Evolutionary conservation across 106 monocot species (phyloP), one percentile per base, ranked within the genome.

Genomic region (Vanilla planifolia): DNA sequence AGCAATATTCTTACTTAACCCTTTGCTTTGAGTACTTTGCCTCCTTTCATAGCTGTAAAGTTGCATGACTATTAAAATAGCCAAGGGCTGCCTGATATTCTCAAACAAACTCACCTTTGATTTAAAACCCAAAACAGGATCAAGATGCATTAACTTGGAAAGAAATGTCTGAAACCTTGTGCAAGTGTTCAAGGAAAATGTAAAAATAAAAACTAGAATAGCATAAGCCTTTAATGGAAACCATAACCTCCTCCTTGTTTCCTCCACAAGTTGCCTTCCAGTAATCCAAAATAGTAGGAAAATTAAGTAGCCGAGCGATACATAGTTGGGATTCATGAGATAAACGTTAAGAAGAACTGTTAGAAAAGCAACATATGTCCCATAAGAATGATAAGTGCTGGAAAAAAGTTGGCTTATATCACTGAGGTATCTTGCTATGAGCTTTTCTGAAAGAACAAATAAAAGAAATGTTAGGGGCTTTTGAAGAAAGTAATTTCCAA

Each of bases 271-370:
- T 33, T 96, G 95, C 57, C 95, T 80, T 71, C 95, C 95, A 59
- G 84, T 83, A 59, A 96, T 96, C 95, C 95, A 96, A 62, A 84
- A 77, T 43, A 90, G 62, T 48, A 96, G 90, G 78, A 90, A 90
- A 61, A 96, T 81, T 25, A 96, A 78, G 59, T 83, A 96, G 8
- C 95, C 95, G 72, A 96, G 90, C n/a, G 90, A 96, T 56, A 86
- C 70, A 64, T 96, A 96, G 73, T 96, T 96, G 56, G 95, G 95
- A 64, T 65, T 79, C 59, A 96, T 78, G 65, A 90, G 24, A 55
- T 90, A 96, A 23, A 96, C 68, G 40, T 80, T 87, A 3, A 83
- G 63, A 65, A 96, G 86, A 72, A 90, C 84, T 37, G 95, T 96
- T 44, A 96, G 32, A 69, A 84, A 84, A 51, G 86, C 90, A 64